phyloP scores from a whole-genome alignment of 2,329 filamentous ascomycete genomes.

The Orbilia quercus region DNA sequence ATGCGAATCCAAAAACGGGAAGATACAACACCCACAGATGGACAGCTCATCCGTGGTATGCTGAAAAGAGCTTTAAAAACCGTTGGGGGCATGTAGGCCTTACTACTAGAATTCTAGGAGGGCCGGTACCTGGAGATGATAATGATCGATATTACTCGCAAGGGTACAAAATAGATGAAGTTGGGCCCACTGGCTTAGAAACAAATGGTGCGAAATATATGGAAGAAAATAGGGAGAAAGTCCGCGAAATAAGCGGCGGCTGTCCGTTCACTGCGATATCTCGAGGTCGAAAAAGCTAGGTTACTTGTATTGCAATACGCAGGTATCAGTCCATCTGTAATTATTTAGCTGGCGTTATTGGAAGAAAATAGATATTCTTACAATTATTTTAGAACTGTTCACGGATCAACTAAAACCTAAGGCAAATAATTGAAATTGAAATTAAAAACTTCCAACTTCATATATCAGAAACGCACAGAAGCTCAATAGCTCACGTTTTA shows the following conservation, averaged over 20 bases:
- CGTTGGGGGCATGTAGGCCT: conserved; percentile 72
- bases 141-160: conserved; percentile 66
- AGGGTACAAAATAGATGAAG: conserved; percentile 65
- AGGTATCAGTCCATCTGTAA: no score
- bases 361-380: no score
- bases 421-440: no score
- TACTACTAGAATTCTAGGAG: conserved; percentile 65
- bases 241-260: conserved; percentile 1
- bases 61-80: conserved; percentile 70
- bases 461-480: no score
- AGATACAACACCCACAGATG: conserved; percentile 68
- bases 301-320: background rate
- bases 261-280: conserved; percentile 8
- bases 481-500: no score
- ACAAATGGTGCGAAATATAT: conserved; percentile 9
- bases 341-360: no score
- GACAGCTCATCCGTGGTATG: conserved; percentile 74
- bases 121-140: conserved; percentile 66
- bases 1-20: conserved; percentile 68
- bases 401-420: no score
- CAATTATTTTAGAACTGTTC: no score
- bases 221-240: conserved; percentile 8
- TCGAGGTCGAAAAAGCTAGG: background rate
- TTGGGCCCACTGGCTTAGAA: conserved; percentile 56
- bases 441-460: no score